These are phyloP conservation scores for Ophiostoma tasmaniense DNA, from an alignment of 2,329 filamentous ascomycete genomes.

Conservation along the genomic window DNA sequence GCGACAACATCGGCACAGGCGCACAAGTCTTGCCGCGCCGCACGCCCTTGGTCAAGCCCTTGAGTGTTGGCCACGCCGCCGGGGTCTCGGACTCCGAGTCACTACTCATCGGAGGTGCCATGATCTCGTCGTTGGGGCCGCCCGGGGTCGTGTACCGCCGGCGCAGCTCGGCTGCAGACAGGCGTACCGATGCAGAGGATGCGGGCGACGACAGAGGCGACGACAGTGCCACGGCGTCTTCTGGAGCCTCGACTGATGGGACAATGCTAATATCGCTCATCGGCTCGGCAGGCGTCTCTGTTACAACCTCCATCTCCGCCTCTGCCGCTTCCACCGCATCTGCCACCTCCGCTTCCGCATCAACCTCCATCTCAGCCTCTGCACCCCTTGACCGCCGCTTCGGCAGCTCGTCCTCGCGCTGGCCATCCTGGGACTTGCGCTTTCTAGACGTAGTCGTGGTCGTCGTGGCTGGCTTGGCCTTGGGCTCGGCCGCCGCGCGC, in stretches of 20 bases:
- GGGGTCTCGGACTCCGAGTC: slow-evolving; percentile 36
- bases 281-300: neutral
- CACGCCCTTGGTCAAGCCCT: slow-evolving; percentile 37
- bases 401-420: slow-evolving; percentile 14
- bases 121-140: slow-evolving; percentile 30
- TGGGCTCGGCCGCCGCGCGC: neutral
- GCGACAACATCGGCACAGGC: slow-evolving; percentile 25
- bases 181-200: slow-evolving; percentile 25
- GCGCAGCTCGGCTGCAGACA: slow-evolving; percentile 18
- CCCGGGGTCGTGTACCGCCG: slow-evolving; percentile 33
- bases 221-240: neutral
- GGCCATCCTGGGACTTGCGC: slow-evolving; percentile 21
- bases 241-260: neutral
- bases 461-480: neutral
- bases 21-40: slow-evolving; percentile 28
- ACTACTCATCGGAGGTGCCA: slow-evolving; percentile 49
- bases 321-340: neutral
- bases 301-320: neutral
- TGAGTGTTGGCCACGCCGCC: slow-evolving; percentile 44
- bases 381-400: slow-evolving; percentile 10
- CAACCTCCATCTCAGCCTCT: neutral
- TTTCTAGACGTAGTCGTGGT: slow-evolving; percentile 12
- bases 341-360: neutral
- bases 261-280: slow-evolving; percentile 4
- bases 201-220: neutral